Evolutionary conservation across 176 grass and related monocot species (phyloP), one percentile per base, ranked within the genome.

Genomic region (Oryza glaberrima): DNA sequence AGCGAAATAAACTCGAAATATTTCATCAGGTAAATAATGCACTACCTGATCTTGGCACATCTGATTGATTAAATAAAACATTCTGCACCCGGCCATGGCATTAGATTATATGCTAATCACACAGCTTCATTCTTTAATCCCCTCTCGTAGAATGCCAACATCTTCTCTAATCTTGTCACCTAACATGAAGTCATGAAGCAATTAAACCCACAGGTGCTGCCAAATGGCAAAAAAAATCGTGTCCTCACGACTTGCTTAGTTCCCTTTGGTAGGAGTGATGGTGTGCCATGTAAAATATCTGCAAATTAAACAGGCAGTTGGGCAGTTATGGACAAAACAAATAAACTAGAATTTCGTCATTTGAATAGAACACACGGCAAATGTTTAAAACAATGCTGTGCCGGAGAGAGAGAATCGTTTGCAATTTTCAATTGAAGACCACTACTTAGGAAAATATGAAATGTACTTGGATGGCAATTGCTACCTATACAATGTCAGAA

Each of bases 201-300:
- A 44, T 46, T 19, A 82, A 40, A 9, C 7, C 26, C 14, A 3
- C 20, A 44, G 9, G 40, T 1, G 16, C 49, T 17, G 70, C 87
- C 87, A 89, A 76, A 51, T 89, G 87, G 82, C 77, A 1, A 38
- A 30, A 49, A 15, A 17, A 8, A 41, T 85, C 77, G 38, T 81
- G 87, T 65, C 51, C 14, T 51, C 87, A 81, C 67, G 81, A 78
- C 47, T 70, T 49, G 70, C 36, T 51, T 75, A 1, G 3, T 67
- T 69, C 17, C 77, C 71, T 76, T 56, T 20, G 52, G 52, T 19
- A 46, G 78, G 17, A 34, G 52, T 58, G 78, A 81, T 46, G 78
- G 20, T 17, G 34, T 30, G 38, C 7, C 47, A 14, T 34, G 65
- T 81, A 81, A 60, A 75, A 81, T 69, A 67, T 75, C 34, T 13